Conservation (phyloP, 768 basidiomycete genomes). For the Mycena kentingensis region DNA sequence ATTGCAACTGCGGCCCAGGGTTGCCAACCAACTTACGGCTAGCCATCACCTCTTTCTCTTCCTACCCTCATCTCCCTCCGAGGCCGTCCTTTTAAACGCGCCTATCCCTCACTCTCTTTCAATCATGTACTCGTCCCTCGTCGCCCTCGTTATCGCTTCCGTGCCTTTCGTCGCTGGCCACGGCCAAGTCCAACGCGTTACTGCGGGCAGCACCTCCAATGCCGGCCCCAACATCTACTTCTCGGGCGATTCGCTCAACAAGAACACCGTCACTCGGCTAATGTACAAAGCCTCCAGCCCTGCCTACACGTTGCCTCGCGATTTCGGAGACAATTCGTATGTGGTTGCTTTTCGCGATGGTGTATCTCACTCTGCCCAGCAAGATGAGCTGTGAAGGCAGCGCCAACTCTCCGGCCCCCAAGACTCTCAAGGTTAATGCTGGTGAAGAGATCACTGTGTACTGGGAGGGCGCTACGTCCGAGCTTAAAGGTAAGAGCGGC, state of each 20-base stretch:
- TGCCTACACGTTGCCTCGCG: constrained; percentile 17
- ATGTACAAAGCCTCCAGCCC: constrained; percentile 27
- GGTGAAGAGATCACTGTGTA: constrained; percentile 19
- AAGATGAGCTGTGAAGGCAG: constrained; percentile 28
- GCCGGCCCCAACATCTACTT: constrained; percentile 26
- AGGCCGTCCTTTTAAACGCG: not conserved
- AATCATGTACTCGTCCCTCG: constrained; percentile 10
- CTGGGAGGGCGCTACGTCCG: constrained; percentile 27
- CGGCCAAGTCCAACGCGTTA: constrained; percentile 24
- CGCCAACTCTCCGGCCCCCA: constrained; percentile 18
- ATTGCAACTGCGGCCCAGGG: too few relatives aligned
- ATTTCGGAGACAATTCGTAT: constrained; percentile 24
- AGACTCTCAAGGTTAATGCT: constrained; percentile 20
- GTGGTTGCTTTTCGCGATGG: not conserved
- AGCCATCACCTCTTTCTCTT: not conserved
- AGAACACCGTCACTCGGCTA: constrained; percentile 22
- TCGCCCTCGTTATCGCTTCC: constrained; percentile 8
- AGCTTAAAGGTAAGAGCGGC: too few relatives aligned
- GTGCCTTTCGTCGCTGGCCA: constrained; percentile 20
- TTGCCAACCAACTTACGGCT: too few relatives aligned
- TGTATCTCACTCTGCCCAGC: not conserved
- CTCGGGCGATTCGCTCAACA: constrained; percentile 19
- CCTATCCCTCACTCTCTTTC: constrained; percentile 14
- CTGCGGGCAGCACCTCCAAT: constrained; percentile 15
- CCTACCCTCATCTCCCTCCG: not conserved